Base-by-base conservation (phyloP, 73 alveolate species). In the Tetrahymena malaccensis region DNA sequence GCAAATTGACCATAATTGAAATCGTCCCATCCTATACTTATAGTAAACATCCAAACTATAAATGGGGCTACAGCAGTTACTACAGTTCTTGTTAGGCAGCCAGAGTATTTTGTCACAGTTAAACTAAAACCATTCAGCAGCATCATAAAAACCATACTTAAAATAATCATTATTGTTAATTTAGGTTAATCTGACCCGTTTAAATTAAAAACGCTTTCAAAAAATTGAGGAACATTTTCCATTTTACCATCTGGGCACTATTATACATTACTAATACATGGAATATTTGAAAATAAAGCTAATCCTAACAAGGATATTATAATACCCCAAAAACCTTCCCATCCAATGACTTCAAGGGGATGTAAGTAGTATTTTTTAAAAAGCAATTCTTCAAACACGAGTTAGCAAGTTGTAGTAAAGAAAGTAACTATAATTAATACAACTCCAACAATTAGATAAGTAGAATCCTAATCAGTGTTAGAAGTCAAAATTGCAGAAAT, bases 281-380 rank as follows among this genome's bases (percentile, higher is more conserved):
- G 89, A 22, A 70, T 70, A n/a, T 70, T 70, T 27, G 89, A 70
- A 70, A 70, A 70, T 27, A 70, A n/a, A 31, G 89, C 89, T 70
- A 70, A 25, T 31, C 89, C 89, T 70, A 70, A 0, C 21, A 70
- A 22, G 11, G 89, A 95, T 31, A 95, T 33, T n/a, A 95, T 22
- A 21, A 95, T 33, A 15, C 97, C 97, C 97, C 97, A 95, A 84
- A 95, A 38, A 21, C 97, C 97, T 35, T 95, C 97, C 43, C 27
- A 95, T 33, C 97, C 97, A 12, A 95, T 93, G 5, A 95, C 84
- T 34, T 95, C 97, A n/a, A 89, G 94, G 22, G 55, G 95, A 56
- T 95, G 97, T 4, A 95, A 34, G 27, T 50, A 95, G 37, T 89
- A 95, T 15, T 89, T 89, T 50, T 95, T 95, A 44, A 70, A 85